Percentiles rank a stretch among this genome's conserved stretches.
These are phyloP conservation scores for Alternaria gansuensis DNA, from an alignment of 2,329 filamentous ascomycete genomes.

Conservation along the genomic window DNA sequence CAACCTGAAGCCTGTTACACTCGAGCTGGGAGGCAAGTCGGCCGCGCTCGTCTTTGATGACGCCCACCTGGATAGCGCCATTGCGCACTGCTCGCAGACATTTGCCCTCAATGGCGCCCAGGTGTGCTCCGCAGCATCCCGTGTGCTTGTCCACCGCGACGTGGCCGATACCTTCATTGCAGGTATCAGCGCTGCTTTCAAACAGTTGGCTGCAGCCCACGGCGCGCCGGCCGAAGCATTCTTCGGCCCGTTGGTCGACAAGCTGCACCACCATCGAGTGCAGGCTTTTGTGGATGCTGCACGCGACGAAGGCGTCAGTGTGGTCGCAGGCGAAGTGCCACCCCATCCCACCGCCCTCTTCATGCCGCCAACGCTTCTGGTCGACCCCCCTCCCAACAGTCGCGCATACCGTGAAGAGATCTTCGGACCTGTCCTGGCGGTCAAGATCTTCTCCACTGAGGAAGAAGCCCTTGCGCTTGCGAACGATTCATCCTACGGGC, in stretches of 20 bases:
- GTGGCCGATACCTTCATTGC: slow-evolving; percentile 6
- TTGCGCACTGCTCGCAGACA: slow-evolving; percentile 19
- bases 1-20: slow-evolving; percentile 54
- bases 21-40: slow-evolving; percentile 60
- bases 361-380: slow-evolving; percentile 11
- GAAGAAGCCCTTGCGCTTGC: slow-evolving; percentile 46
- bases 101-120: slow-evolving; percentile 11
- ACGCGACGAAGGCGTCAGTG: slow-evolving; percentile 23
- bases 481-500: slow-evolving; percentile 45
- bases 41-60: slow-evolving; percentile 60
- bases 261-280: slow-evolving; percentile 3
- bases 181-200: not conserved
- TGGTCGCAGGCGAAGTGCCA: slow-evolving; percentile 21
- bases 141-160: slow-evolving; percentile 2
- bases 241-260: slow-evolving; percentile 8
- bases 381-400: slow-evolving; percentile 7
- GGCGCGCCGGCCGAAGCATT: slow-evolving; percentile 2
- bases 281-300: slow-evolving; percentile 7
- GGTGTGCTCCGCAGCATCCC: slow-evolving; percentile 11
- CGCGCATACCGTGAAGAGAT: slow-evolving; percentile 35
- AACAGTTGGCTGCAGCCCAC: slow-evolving; percentile 8
- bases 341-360: slow-evolving; percentile 3
- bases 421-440: slow-evolving; percentile 45
- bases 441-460: slow-evolving; percentile 47
- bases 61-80: slow-evolving; percentile 59